Base-by-base conservation (phyloP, 2,329 filamentous ascomycete species). In the Paracoccidioides brasiliensis region DNA sequence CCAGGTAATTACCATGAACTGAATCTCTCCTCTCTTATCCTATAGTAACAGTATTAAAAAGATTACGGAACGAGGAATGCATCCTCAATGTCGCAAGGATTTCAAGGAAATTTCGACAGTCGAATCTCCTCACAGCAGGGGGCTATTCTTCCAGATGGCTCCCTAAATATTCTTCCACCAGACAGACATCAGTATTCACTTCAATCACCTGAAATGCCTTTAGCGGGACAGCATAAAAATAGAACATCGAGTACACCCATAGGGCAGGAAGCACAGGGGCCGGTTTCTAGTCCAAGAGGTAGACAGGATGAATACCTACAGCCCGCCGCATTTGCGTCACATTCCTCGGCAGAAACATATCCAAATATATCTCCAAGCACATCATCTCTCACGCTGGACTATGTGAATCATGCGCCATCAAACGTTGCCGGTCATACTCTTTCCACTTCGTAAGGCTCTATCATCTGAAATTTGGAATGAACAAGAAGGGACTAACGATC, bases 41-140 rank as follows among this genome's bases (percentile, higher is more conserved):
- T 28, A 56, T 35, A 30, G 30, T 54, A 40, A 53, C 50, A n/a
- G 1, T 30, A 28, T 35, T 40, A 28, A 15, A 15, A 7, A 58
- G 57, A 52, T 5, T 58, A 56, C 32, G 51, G 54, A 52, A 43
- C 51, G 6, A 54, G 42, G 3, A 50, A 43, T 28, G 32, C 52
- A 30, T 41, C 52, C 12, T 32, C 54, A 30, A 50, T 48, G 10
- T 41, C 55, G 8, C 45, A 53, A 4, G 55, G 22, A 54, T 44
- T 45, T 9, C 50, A 37, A 45, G 51, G 45, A 37, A 54, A 38
- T 37, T 52, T 51, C 28, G 32, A 41, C 33, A 32, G 41, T 4
- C 52, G 44, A 22, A 55, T 48, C 33, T 38, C 48, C 4, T 52
- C 48, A 10, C 35, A 42, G 7, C 54, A 45, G 9, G 55, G 46